Conservation (phyloP, 2,329 filamentous ascomycete species). For the Claviceps africana region DNA sequence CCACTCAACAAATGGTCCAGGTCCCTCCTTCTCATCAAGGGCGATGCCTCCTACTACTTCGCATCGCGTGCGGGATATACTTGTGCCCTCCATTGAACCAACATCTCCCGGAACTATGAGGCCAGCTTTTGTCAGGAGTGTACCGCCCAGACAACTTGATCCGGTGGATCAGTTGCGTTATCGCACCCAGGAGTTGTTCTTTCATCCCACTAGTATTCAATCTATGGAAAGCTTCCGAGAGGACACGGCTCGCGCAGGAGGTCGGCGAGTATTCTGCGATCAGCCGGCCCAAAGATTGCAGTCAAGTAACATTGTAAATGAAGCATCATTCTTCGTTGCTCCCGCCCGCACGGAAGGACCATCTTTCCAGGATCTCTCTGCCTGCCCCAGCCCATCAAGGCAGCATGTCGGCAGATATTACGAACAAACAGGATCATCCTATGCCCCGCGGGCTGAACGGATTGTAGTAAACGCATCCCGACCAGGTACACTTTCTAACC, state of each 20-base stretch:
- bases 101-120: conserved; percentile 22
- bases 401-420: conserved; percentile 5
- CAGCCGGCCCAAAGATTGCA: not conserved
- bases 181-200: conserved; percentile 4
- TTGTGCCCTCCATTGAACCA: conserved; percentile 34
- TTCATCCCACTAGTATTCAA: conserved; percentile 8
- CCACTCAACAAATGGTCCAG: conserved; percentile 7
- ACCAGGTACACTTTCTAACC: conserved; percentile 18
- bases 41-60: conserved; percentile 8
- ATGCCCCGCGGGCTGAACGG: conserved; percentile 12
- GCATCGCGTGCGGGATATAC: conserved; percentile 23
- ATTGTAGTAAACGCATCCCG: conserved; percentile 18
- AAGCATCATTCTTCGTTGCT: conserved; percentile 1
- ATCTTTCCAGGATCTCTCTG: not conserved
- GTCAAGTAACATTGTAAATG: not conserved
- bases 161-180: conserved; percentile 10
- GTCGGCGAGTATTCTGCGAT: conserved; percentile 9
- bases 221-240: not conserved
- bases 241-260: not conserved
- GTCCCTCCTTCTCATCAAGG: conserved; percentile 8
- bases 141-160: conserved; percentile 16
- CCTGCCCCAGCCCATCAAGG: conserved; percentile 1
- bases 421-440: conserved; percentile 8
- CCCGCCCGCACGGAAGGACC: not conserved
- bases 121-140: conserved; percentile 21